A percentile compares a stretch with the other conserved stretches of the same genome.
Conservation (phyloP, 2,329 filamentous ascomycete species). For the Botryosphaeria dothidea region DNA sequence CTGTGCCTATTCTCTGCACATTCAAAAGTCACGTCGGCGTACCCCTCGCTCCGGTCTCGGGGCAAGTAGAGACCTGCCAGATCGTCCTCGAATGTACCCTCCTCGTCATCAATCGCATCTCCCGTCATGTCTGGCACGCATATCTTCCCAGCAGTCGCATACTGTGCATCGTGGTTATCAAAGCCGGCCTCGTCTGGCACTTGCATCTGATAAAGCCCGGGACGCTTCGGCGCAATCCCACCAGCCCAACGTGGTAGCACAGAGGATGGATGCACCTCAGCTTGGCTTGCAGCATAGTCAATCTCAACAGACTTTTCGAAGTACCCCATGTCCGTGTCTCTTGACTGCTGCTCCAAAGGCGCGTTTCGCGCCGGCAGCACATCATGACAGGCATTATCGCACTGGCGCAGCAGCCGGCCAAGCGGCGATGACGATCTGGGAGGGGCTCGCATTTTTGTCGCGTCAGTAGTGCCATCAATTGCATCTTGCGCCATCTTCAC, state of each 20-base stretch:
- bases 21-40: neutral
- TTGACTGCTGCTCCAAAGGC: neutral
- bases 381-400: conserved; percentile 23
- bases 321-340: neutral
- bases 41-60: neutral
- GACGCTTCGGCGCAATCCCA: neutral
- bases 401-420: conserved; percentile 29
- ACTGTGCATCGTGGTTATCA: neutral
- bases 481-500: neutral
- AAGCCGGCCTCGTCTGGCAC: neutral
- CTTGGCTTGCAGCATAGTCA: neutral
- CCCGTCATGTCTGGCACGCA: neutral
- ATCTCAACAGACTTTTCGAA: neutral
- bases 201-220: conserved; percentile 2
- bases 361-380: neutral
- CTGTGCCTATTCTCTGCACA: neutral
- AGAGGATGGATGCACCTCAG: neutral
- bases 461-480: conserved; percentile 7
- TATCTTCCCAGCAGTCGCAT: neutral
- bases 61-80: neutral
- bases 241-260: neutral
- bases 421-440: conserved; percentile 28
- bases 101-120: neutral
- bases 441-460: neutral
- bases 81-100: neutral